Evolutionary conservation across 2,329 filamentous ascomycete species (phyloP), one percentile per base, ranked within the genome.

Genomic region (Talaromyces sp.): DNA sequence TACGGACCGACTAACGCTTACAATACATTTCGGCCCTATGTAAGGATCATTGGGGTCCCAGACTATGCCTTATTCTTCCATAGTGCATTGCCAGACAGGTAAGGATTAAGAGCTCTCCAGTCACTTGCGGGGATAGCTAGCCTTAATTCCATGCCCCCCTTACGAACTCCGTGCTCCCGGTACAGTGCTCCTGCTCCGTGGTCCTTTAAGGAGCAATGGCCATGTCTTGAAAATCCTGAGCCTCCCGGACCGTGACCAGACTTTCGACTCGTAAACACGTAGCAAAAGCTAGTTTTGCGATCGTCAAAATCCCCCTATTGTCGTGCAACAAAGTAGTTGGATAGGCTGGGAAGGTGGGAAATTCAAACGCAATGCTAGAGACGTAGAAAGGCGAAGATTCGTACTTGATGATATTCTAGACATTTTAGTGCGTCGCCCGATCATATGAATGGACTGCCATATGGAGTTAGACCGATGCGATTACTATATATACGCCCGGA

Each of bases 11-110:
- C 60, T 62, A 62, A 18, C 23, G 31, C 33, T 62, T 62, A 62
- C 60, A 62, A 62, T 62, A 62, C 60, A 42, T 62, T 62, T 62
- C 60, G 60, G 54, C 60, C 60, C 60, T 62, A 55, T 35, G 52
- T 54, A 54, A n/a, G 16, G 21, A 48, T 48, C 23, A 28, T 23
- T 48, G 44, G 50, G 31, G 50, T 37, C 50, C 28, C n/a, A 23
- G 50, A 54, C 50, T 37, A 54, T 54, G n/a, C 31, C 50, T 5
- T 21, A 35, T 54, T 54, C 50, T 37, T 21, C 28, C 28, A 2
- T 54, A 21, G 31, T 23, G n/a, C 28, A n/a, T 21, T 33, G n/a
- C 31, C 14, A 54, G 25, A 31, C 31, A 50, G 46, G 44, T 8
- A 46, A 46, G 21, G 12, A 14, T 11, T 11, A 25, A 28, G 46